These are phyloP conservation scores for Lachnellula hyalina DNA, from an alignment of 2,329 filamentous ascomycete genomes.

Conservation along the genomic window DNA sequence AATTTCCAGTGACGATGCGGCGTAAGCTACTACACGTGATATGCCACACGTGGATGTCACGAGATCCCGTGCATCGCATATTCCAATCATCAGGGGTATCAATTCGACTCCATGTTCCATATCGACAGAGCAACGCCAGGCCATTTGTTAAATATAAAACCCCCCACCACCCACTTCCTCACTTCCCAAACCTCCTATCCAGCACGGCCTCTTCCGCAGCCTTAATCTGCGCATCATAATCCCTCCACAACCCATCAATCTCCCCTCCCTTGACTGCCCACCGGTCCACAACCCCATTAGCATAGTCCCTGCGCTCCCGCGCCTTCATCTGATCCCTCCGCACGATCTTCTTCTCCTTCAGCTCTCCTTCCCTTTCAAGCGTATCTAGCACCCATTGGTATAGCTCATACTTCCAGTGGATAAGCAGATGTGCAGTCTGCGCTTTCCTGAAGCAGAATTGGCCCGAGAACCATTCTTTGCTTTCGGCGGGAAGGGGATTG, in stretches of 20 bases:
- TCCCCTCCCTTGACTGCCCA: conserved; percentile 54
- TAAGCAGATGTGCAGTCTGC: conserved; percentile 62
- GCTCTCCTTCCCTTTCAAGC: conserved; percentile 53
- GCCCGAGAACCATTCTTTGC: conserved; percentile 47
- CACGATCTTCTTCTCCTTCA: conserved; percentile 51
- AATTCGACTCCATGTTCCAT: too few relatives aligned
- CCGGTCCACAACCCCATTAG: conserved; percentile 56
- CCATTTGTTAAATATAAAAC: too few relatives aligned
- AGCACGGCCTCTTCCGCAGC: conserved; percentile 34
- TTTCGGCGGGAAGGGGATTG: conserved; percentile 38
- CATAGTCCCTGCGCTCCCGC: conserved; percentile 53
- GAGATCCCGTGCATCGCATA: too few relatives aligned
- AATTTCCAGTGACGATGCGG: too few relatives aligned
- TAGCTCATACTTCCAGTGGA: conserved; percentile 73
- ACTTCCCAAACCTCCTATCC: conserved; percentile 8
- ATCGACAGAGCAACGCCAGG: too few relatives aligned
- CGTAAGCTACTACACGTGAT: too few relatives aligned
- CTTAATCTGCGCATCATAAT: conserved; percentile 60
- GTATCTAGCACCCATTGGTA: conserved; percentile 64
- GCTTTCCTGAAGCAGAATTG: conserved; percentile 59
- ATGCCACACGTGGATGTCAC: too few relatives aligned
- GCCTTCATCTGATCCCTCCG: conserved; percentile 56
- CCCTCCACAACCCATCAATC: conserved; percentile 55
- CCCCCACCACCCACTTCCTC: neutral
- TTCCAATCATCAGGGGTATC: too few relatives aligned